A percentile compares a stretch with the other conserved stretches of the same genome.
Conservation (phyloP, 2,329 filamentous ascomycete genomes). For the Paradendryphiella salina region DNA sequence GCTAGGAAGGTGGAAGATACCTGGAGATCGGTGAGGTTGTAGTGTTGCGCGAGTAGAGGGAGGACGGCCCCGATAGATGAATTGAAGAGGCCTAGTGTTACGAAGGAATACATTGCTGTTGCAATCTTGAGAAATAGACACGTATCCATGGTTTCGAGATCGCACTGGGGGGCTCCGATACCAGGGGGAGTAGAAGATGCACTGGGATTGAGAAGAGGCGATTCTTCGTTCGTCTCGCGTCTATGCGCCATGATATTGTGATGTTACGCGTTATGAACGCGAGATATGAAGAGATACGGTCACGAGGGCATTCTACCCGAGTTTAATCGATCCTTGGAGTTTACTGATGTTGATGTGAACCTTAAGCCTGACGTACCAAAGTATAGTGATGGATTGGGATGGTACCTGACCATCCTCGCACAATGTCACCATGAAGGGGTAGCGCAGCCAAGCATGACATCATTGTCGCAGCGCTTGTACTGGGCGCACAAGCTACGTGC, state of each 20-base stretch:
- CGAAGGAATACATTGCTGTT: constrained; percentile 61
- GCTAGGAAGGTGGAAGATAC: constrained; percentile 54
- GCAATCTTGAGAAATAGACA: constrained; percentile 46
- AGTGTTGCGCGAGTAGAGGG: constrained; percentile 46
- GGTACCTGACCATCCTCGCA: constrained; percentile 6
- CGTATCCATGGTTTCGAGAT: neutral
- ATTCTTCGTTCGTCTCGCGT: constrained; percentile 1
- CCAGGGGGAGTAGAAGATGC: neutral
- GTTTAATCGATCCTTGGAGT: neutral
- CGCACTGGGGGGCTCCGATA: too few species aligned
- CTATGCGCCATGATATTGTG: constrained; percentile 7
- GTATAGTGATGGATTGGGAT: neutral
- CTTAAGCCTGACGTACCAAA: neutral
- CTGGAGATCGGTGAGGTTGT: constrained; percentile 49
- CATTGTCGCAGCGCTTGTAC: neutral
- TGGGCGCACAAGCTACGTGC: neutral
- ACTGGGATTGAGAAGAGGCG: constrained; percentile 8
- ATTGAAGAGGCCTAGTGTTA: constrained; percentile 55
- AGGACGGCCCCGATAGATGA: constrained; percentile 43
- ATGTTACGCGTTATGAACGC: constrained; percentile 1
- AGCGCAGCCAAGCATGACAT: constrained; percentile 15
- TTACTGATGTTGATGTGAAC: neutral
- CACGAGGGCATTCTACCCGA: neutral
- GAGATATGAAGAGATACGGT: neutral
- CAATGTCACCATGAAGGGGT: constrained; percentile 11